Conservation (phyloP, 306 rosid genomes). For the Ormosia emarginata region DNA sequence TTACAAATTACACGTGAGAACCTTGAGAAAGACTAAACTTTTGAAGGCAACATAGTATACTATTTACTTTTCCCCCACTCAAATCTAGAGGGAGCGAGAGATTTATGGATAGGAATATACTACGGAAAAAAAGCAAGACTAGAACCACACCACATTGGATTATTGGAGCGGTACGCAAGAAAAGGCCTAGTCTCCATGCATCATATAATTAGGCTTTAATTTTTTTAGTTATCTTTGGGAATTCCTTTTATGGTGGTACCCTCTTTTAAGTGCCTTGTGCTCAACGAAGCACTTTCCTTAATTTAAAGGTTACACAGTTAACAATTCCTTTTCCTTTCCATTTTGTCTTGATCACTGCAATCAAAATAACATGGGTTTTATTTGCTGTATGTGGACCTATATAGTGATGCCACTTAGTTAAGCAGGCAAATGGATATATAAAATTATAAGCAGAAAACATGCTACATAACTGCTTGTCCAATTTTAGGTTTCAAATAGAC, state of each 20-base stretch:
- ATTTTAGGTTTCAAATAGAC: not conserved
- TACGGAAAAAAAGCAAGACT: constrained; percentile 14
- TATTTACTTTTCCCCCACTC: constrained; percentile 34
- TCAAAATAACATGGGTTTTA: constrained; percentile 7
- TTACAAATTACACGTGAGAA: constrained; percentile 39
- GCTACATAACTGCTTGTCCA: not conserved
- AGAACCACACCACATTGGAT: constrained; percentile 25
- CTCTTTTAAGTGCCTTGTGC: constrained; percentile 40
- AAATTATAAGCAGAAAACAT: not conserved
- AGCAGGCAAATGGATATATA: not conserved
- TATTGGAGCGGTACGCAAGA: constrained; percentile 34
- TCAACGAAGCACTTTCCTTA: constrained; percentile 44
- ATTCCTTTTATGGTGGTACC: constrained; percentile 36
- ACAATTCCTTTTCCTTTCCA: constrained; percentile 15
- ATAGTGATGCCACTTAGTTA: not conserved
- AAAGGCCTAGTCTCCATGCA: constrained; percentile 32
- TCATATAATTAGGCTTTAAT: constrained; percentile 33
- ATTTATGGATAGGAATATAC: constrained; percentile 44
- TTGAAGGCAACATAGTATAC: constrained; percentile 20
- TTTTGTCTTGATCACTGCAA: constrained; percentile 19
- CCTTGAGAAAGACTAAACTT: constrained; percentile 43
- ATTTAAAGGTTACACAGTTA: constrained; percentile 21
- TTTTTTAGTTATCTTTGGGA: constrained; percentile 23
- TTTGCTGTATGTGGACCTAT: constrained; percentile 27
- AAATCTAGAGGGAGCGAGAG: constrained; percentile 31